phyloP scores from a whole-genome alignment of 2,329 filamentous ascomycete genomes.

The Pestalotiopsis sp. region DNA sequence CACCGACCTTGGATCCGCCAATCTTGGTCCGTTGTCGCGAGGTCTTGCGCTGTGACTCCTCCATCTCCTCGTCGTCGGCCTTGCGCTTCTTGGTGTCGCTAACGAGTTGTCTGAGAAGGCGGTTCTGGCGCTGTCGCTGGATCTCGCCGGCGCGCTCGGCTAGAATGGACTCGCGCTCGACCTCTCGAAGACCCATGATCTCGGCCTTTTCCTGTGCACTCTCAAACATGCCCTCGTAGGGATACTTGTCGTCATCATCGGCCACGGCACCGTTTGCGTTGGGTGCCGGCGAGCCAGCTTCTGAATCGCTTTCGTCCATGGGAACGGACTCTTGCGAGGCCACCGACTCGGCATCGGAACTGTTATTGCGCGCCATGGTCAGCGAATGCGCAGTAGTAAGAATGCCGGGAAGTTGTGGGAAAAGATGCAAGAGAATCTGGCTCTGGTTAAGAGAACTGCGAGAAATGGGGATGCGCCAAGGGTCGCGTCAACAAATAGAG shows the following conservation, averaged over 20 bases:
- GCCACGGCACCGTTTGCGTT: slow-evolving; percentile 34
- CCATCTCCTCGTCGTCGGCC: slow-evolving; percentile 75
- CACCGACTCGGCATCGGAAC: slow-evolving; percentile 60
- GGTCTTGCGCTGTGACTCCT: slow-evolving; percentile 76
- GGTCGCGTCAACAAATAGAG: not conserved
- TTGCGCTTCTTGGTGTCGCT: slow-evolving; percentile 76
- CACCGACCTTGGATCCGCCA: slow-evolving; percentile 67
- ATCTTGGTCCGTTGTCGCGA: slow-evolving; percentile 71
- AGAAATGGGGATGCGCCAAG: not conserved
- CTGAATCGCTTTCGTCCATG: slow-evolving; percentile 90
- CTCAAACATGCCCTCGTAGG: slow-evolving; percentile 84
- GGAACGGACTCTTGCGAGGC: slow-evolving; percentile 79
- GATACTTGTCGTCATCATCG: slow-evolving; percentile 66
- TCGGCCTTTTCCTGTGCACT: slow-evolving; percentile 73
- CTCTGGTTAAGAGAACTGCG: not conserved
- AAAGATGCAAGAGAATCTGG: not conserved
- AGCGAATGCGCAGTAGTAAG: slow-evolving; percentile 11
- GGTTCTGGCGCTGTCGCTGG: slow-evolving; percentile 80
- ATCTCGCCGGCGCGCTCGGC: slow-evolving; percentile 85
- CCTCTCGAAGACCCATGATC: slow-evolving; percentile 85
- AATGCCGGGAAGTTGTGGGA: not conserved
- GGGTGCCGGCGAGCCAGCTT: slow-evolving; percentile 60
- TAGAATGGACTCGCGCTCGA: slow-evolving; percentile 87
- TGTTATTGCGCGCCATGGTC: slow-evolving; percentile 17
- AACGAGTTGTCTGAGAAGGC: slow-evolving; percentile 77